Conservation (phyloP, 768 basidiomycete species). For the Podaxis sp. region DNA sequence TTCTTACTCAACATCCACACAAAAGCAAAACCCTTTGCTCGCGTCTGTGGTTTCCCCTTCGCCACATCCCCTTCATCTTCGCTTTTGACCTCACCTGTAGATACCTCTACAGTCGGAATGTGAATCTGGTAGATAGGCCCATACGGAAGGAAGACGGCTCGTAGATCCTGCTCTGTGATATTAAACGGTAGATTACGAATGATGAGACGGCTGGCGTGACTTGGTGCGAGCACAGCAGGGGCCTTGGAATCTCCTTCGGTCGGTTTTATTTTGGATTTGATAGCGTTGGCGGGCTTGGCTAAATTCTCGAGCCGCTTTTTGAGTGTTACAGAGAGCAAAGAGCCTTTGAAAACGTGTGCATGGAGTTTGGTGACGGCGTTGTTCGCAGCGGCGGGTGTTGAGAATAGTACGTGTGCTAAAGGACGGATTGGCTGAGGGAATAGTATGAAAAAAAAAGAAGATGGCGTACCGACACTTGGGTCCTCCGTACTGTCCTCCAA, state of each 20-base stretch:
- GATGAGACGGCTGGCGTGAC: constrained; percentile 79
- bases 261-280: constrained; percentile 17
- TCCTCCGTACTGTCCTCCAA: constrained; percentile 46
- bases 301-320: constrained; percentile 82
- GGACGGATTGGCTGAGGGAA: not conserved
- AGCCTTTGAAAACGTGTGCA: constrained; percentile 90
- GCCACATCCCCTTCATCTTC: constrained; percentile 28
- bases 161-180: constrained; percentile 81
- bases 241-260: constrained; percentile 28
- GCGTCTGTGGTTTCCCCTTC: constrained; percentile 22
- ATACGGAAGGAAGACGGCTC: constrained; percentile 81
- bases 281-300: constrained; percentile 40
- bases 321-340: constrained; percentile 79
- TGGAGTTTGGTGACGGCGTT: constrained; percentile 81
- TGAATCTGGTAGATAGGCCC: constrained; percentile 87
- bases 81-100: constrained; percentile 26
- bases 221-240: constrained; percentile 45
- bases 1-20: constrained; percentile 89
- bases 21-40: constrained; percentile 87
- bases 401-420: constrained; percentile 73
- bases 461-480: constrained; percentile 46
- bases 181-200: constrained; percentile 88
- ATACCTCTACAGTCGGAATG: constrained; percentile 54
- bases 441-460: not conserved
- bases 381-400: constrained; percentile 62